Percentiles rank a stretch among this genome's conserved stretches.
phyloP scores from a whole-genome alignment of 352 stramenopile genomes.

The Pythium guiyangense region DNA sequence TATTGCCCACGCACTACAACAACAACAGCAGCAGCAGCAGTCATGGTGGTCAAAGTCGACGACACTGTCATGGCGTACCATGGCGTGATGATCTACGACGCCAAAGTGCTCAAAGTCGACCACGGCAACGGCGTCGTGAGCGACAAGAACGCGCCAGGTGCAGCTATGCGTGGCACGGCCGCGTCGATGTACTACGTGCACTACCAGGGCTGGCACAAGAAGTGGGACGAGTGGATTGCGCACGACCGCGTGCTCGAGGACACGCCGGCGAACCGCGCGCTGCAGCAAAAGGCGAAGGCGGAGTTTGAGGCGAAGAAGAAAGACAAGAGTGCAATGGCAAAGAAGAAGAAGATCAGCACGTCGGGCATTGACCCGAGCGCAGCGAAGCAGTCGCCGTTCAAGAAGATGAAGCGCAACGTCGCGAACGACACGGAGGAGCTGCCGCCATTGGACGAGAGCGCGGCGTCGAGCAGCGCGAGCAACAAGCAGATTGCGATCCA shows the following conservation, averaged over 20 bases:
- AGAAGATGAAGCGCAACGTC: slow-evolving; percentile 60
- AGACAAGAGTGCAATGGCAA: slow-evolving; percentile 30
- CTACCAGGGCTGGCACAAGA: slow-evolving; percentile 90
- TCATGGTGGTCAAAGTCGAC: slow-evolving; percentile 67
- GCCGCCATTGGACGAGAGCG: slow-evolving; percentile 18
- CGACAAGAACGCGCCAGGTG: slow-evolving; percentile 9
- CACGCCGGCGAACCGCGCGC: slow-evolving; percentile 42
- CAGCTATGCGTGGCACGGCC: slow-evolving; percentile 11
- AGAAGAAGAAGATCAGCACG: slow-evolving; percentile 69
- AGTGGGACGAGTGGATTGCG: slow-evolving; percentile 90
- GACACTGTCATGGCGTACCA: slow-evolving; percentile 76
- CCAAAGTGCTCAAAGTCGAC: slow-evolving; percentile 82
- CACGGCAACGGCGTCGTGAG: slow-evolving; percentile 50
- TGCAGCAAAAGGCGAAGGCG: slow-evolving; percentile 48
- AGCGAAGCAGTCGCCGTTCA: slow-evolving; percentile 66
- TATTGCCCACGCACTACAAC: no score
- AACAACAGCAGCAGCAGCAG: not conserved
- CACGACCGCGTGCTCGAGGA: slow-evolving; percentile 69
- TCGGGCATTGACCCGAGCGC: slow-evolving; percentile 42
- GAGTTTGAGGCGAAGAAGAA: slow-evolving; percentile 25
- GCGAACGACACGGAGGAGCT: slow-evolving; percentile 72
- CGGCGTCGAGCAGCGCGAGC: not conserved
- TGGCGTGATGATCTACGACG: slow-evolving; percentile 83
- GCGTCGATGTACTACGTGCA: slow-evolving; percentile 85
- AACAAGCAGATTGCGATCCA: slow-evolving; percentile 62